Evolutionary conservation across 2,329 filamentous ascomycete genomes (phyloP), one percentile per base, ranked within the genome.

Genomic region (Pseudogymnoascus sp.): DNA sequence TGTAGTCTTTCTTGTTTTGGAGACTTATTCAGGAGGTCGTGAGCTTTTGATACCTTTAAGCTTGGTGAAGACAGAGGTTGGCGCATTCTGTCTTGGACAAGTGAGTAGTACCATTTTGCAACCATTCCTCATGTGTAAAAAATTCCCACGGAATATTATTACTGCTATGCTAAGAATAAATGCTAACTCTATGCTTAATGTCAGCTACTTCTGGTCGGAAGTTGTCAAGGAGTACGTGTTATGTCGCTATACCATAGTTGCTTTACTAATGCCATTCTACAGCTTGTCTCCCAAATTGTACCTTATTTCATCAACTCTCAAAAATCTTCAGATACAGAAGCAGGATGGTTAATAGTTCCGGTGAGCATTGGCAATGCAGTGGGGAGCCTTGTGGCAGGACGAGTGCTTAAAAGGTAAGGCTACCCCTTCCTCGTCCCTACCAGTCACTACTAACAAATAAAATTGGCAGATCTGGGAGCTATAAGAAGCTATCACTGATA

Each of bases 281-380:
- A 66, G 65, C 61, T 66, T 62, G 48, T 66, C 35, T 62, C 65
- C 36, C 65, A 66, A 60, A 65, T 66, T 42, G 42, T 59, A 58
- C 63, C 65, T 45, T 48, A 48, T 13, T 48, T 48, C 27, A 29
- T 29, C 18, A 48, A 48, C 27, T 9, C 42, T 21, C 42, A 13
- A 48, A 13, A 13, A 29, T 21, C 13, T 21, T 48, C 42, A 29
- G 13, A 48, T 48, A 13, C 42, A 48, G 42, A 48, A 18, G 27
- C 18, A 21, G 42, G 42, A 48, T 21, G 42, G 27, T 13, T 10
- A 48, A 48, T 29, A 21, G 27, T 48, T 29, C 42, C 42, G 42
- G 18, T 48, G 18, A 48, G 42, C 12, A 29, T 48, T 48, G 42
- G 42, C 18, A 48, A 48, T 18, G 42, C 42, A 21, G 42, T 48